Evolutionary conservation across 257 asterid genomes (phyloP).

Genomic region (Solanum neorickii): DNA sequence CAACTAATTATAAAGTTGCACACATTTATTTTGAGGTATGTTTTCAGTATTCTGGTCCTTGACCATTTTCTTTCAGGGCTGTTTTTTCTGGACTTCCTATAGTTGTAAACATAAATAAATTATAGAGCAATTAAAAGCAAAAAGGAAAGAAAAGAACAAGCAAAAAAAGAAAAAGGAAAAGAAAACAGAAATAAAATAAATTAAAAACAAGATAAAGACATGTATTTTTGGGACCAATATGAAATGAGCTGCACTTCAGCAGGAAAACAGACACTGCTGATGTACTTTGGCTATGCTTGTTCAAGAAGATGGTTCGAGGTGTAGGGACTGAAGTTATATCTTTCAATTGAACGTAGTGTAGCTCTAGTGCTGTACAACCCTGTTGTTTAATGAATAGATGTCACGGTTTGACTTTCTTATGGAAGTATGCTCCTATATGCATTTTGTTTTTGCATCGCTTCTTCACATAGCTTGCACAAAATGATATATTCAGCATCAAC

Average conservation of each 20-base stretch:
- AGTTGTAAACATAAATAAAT: neutral
- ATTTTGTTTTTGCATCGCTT: neutral
- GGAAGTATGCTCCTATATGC: neutral
- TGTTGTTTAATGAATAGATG: neutral
- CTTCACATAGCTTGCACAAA: neutral
- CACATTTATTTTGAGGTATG: constrained; percentile 39
- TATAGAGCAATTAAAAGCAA: neutral
- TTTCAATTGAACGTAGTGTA: neutral
- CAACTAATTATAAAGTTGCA: constrained; percentile 17
- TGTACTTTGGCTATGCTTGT: neutral
- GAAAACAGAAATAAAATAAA: neutral
- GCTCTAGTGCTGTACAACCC: neutral
- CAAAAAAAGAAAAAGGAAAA: neutral
- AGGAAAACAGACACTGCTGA: neutral
- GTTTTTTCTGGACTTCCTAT: neutral
- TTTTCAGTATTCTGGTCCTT: neutral
- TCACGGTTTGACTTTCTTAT: neutral
- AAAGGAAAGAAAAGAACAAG: neutral
- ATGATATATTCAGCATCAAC: neutral
- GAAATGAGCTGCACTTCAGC: neutral
- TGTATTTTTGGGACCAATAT: neutral
- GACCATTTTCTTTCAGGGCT: neutral
- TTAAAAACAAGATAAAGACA: neutral
- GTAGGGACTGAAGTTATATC: neutral
- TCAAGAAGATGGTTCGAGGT: neutral